phyloP scores from a whole-genome alignment of 352 stramenopile genomes.

The Globisporangium yorkense region DNA sequence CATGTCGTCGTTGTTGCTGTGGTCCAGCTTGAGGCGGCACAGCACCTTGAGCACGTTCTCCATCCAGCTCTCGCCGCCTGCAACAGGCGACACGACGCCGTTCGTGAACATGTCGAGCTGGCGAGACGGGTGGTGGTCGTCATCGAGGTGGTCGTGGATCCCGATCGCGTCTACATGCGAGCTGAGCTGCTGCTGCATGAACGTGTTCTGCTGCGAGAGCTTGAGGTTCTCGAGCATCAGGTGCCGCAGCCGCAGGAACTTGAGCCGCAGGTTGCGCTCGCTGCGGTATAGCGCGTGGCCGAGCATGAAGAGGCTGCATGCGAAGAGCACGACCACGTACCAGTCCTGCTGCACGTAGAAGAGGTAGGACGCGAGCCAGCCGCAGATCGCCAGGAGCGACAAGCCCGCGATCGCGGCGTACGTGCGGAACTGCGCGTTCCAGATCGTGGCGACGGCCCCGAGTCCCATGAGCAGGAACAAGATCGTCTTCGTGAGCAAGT shows the following conservation, averaged over 20 bases:
- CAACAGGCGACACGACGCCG: background rate
- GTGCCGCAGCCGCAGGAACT: slow-evolving; percentile 50
- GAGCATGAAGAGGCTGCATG: slow-evolving; percentile 29
- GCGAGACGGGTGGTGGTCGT: background rate
- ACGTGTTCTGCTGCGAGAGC: slow-evolving; percentile 46
- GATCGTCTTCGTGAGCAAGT: slow-evolving; percentile 42
- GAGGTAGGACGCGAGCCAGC: slow-evolving; percentile 21
- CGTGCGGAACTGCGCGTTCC: slow-evolving; percentile 48
- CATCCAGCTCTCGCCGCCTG: slow-evolving; percentile 64
- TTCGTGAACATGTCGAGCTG: background rate
- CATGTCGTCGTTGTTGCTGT: slow-evolving; percentile 24
- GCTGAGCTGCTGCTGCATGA: slow-evolving; percentile 65
- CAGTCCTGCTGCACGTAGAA: slow-evolving; percentile 33
- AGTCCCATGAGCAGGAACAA: slow-evolving; percentile 50
- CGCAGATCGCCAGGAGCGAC: slow-evolving; percentile 18
- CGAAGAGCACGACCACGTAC: slow-evolving; percentile 45
- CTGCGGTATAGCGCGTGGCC: slow-evolving; percentile 32
- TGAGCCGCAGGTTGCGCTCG: slow-evolving; percentile 31
- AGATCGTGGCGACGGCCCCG: slow-evolving; percentile 40
- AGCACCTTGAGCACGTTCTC: slow-evolving; percentile 65
- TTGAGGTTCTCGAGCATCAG: slow-evolving; percentile 63
- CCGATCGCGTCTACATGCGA: slow-evolving; percentile 53
- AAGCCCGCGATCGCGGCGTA: slow-evolving; percentile 26
- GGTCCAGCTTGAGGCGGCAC: slow-evolving; percentile 34
- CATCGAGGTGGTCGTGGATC: slow-evolving; percentile 18